Evolutionary conservation across 176 grass and related monocot genomes (phyloP), one percentile per base, ranked within the genome.

Genomic region (Rhipidocladum racemiflorum): DNA sequence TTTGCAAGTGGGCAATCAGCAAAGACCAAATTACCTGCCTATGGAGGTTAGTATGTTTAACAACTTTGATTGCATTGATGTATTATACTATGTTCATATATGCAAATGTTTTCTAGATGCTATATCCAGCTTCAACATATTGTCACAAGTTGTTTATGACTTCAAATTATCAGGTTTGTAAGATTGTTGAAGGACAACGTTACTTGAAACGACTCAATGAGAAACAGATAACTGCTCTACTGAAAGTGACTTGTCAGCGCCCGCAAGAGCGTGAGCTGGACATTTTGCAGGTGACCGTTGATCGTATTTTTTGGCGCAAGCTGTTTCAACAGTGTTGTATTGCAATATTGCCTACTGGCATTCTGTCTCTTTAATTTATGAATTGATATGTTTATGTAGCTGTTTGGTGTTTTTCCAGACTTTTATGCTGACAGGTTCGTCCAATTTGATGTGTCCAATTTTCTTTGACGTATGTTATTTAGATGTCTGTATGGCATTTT

Each of bases 1-100:
- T 69, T 90, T 97, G 84, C 94, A 97, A 91, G 94, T 97, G 85
- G 94, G 94, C 55, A 97, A 91, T 93, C 91, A 93, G 50, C 94
- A 97, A 80, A 91, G 94, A 75, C 94, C 94, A 34, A 97, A 97
- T 80, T 97, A 97, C 87, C 86, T 93, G 14, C 94, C 94, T 28
- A 97, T 97, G 94, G 94, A 97, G 83, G 93, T 95, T 76, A 57
- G 64, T 45, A 39, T 84, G 18, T 70, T 80, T 23, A 45, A n/a
- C 0, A 7, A 44, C 40, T 21, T 57, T 2, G 11, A 32, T 64
- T 44, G 16, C 64, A 51, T 65, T 76, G 44, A 35, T 60, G 76
- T 40, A 17, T 59, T 67, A 25, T 23, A 40, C 14, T 54, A 27
- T 6, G 2, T 24, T 45, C 34, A 60, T 76, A 5, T 48, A 3